These are phyloP conservation scores for Claviceps sp. DNA, from an alignment of 2,329 filamentous ascomycete genomes.

Conservation along the genomic window DNA sequence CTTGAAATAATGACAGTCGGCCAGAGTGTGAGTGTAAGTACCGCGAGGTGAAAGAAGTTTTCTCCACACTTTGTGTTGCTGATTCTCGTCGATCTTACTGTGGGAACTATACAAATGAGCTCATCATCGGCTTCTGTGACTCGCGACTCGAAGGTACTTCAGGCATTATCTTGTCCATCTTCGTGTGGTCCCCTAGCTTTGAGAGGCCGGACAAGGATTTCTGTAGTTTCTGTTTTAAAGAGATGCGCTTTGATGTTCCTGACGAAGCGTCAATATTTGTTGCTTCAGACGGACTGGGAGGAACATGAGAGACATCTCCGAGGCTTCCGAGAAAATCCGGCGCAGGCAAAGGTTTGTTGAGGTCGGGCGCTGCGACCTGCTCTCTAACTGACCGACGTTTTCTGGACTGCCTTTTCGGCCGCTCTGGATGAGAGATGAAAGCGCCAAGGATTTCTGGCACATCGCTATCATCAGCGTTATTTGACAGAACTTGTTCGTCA, in stretches of 20 bases:
- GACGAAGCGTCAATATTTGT: background rate
- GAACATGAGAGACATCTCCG: background rate
- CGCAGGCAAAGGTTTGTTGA: slow-evolving; percentile 1
- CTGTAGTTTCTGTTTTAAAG: slow-evolving; percentile 2
- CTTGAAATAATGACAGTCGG: background rate
- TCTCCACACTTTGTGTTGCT: background rate
- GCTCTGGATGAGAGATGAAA: background rate
- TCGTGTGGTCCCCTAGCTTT: background rate
- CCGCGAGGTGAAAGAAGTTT: too few species aligned
- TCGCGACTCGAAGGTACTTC: background rate
- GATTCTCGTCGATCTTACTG: background rate
- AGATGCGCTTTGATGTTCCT: background rate
- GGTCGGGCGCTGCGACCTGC: background rate
- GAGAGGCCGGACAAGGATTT: slow-evolving; percentile 5
- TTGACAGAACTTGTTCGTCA: slow-evolving; percentile 7
- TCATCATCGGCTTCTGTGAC: background rate
- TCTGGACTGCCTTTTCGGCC: background rate
- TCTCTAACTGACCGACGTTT: background rate
- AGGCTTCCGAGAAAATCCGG: background rate
- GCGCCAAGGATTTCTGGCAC: background rate
- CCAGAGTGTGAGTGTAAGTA: background rate
- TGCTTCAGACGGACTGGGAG: background rate
- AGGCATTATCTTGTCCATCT: background rate
- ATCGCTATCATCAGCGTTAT: background rate
- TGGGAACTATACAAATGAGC: background rate